Conservation (phyloP, 805 yeast species). For the Nakazawaea anatomiae region DNA sequence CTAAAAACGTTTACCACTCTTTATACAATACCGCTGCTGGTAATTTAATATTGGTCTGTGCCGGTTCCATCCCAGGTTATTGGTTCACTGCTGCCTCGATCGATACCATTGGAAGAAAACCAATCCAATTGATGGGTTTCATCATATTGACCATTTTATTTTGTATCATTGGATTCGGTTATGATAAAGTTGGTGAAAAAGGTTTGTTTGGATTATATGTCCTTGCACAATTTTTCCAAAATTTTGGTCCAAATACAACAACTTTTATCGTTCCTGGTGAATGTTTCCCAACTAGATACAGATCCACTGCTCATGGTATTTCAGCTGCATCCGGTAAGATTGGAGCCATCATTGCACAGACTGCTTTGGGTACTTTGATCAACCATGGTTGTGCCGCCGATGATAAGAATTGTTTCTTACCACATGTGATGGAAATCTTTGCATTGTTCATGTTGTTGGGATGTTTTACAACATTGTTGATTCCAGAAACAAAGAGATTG, state of each 20-base stretch:
- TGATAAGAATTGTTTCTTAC: slow-evolving; percentile 68
- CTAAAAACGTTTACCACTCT: slow-evolving; percentile 60
- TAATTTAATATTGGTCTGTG: slow-evolving; percentile 87
- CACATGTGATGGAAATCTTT: slow-evolving; percentile 90
- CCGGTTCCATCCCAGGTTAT: slow-evolving; percentile 93
- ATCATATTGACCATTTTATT: slow-evolving; percentile 62
- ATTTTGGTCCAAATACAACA: slow-evolving; percentile 91
- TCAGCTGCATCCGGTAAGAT: slow-evolving; percentile 90
- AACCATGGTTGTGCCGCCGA: slow-evolving; percentile 69
- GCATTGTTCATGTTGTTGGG: slow-evolving; percentile 90
- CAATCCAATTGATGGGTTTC: slow-evolving; percentile 77
- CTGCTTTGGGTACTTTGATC: slow-evolving; percentile 77
- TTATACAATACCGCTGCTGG: slow-evolving; percentile 82
- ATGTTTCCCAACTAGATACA: slow-evolving; percentile 88
- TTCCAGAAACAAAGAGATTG: slow-evolving; percentile 90
- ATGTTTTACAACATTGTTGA: slow-evolving; percentile 52
- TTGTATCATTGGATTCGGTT: slow-evolving; percentile 80
- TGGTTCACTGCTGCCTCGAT: slow-evolving; percentile 80
- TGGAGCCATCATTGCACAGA: slow-evolving; percentile 91
- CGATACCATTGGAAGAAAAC: slow-evolving; percentile 80
- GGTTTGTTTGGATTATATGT: slow-evolving; percentile 76
- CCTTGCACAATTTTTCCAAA: slow-evolving; percentile 80
- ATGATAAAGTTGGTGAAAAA: slow-evolving; percentile 58
- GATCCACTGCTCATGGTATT: slow-evolving; percentile 93
- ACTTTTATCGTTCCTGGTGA: slow-evolving; percentile 92